A percentile compares a stretch with the other conserved stretches of the same genome.
Evolutionary conservation across 305 asterid genomes (phyloP).

Genomic region (Euphrasia arctica): DNA sequence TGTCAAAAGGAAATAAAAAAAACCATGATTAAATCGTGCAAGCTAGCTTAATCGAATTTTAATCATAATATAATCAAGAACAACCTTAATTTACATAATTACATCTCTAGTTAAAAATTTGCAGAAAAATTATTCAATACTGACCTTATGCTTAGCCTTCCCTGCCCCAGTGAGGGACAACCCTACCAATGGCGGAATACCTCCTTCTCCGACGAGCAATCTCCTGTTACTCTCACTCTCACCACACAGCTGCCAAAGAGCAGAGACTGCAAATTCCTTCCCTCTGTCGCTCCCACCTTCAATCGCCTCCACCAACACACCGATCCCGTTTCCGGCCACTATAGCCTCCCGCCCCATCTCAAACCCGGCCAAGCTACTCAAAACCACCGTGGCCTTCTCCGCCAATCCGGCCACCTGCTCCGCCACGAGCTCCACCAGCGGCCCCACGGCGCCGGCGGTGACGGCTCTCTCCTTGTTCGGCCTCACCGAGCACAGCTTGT

Average conservation of each 20-base stretch:
- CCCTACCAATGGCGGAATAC: constrained; percentile 91
- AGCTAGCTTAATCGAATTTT: neutral
- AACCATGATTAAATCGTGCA: constrained; percentile 12
- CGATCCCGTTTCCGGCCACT: constrained; percentile 82
- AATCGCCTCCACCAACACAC: constrained; percentile 76
- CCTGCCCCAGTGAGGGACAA: constrained; percentile 84
- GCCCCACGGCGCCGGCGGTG: constrained; percentile 73
- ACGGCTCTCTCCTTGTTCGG: constrained; percentile 88
- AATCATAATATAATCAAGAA: no score
- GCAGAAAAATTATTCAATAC: neutral
- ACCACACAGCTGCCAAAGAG: constrained; percentile 72
- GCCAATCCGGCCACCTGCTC: constrained; percentile 77
- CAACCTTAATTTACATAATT: no score
- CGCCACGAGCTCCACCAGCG: constrained; percentile 64
- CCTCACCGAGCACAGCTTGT: constrained; percentile 64
- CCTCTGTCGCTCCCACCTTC: constrained; percentile 85
- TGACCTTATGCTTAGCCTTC: constrained; percentile 92
- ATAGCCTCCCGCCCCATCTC: constrained; percentile 68
- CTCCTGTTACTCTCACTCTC: constrained; percentile 77
- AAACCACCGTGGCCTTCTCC: constrained; percentile 94
- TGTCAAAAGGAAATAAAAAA: constrained; percentile 24
- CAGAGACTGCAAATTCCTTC: constrained; percentile 79
- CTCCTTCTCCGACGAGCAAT: constrained; percentile 90
- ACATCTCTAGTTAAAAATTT: no score
- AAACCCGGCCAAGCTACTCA: constrained; percentile 69